Base-by-base conservation (phyloP, 129 eudicot species). In the Saussurea involucrata region DNA sequence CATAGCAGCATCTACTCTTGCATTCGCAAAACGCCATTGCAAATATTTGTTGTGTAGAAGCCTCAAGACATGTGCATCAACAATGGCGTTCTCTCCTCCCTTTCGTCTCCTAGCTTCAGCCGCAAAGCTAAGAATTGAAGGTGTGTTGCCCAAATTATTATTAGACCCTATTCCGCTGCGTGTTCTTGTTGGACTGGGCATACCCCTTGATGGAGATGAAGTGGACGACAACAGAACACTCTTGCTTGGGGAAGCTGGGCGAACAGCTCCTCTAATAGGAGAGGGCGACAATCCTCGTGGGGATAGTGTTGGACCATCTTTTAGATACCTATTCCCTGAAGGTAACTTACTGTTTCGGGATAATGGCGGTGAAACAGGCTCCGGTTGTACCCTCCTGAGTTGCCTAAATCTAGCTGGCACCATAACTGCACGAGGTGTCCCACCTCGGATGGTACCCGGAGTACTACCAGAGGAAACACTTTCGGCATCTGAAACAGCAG, bases 21-120 rank as follows among this genome's bases (percentile, higher is more conserved):
- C 98, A 81, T 93, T 93, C 10, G 78, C 90, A 69, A 85, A 91
- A 53, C 98, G 82, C 98, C 98, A 93, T 80, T 93, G 98, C 87
- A 93, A 70, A 17, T 84, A 85, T 70, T 90, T 86, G 81, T 89
- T 90, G 78, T 94, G 86, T 15, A 89, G 82, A 60, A 94, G 17
- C 82, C 95, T 86, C 81, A 91, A 81, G 5, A 74, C 83, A 86
- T 91, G 96, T 21, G 96, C 98, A 81, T 91, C 97, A 71, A 61
- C 76, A 72, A 87, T 78, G 8, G 92, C 88, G 24, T 63, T 87
- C 74, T 94, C 98, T 34, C 98, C 96, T 31, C 84, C 86, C 87
- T 87, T 91, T 71, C 86, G 93, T 82, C 98, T 89, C 83, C 93
- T 83, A 24, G 87, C 85, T 71, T 91, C 98, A 73, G 84, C 85